Evolutionary conservation across 495 filamentous ascomycete genomes (phyloP).

Genomic region (Amniculicola lignicola): DNA sequence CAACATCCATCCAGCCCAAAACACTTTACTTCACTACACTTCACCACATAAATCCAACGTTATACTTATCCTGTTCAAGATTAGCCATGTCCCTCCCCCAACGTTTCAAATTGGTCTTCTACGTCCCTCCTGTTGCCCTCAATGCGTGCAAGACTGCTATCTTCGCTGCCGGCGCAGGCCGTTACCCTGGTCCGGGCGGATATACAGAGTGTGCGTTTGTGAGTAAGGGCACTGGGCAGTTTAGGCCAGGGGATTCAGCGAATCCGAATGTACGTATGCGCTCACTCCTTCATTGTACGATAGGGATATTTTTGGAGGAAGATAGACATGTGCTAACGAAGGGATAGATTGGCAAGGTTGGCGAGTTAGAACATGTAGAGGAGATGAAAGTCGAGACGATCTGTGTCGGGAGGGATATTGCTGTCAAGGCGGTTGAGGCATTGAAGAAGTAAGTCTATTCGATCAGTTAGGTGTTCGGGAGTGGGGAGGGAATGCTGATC

Average conservation of each 20-base stretch:
- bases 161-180: slow-evolving; percentile 62
- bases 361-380: slow-evolving; percentile 51
- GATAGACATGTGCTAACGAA: background rate
- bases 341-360: slow-evolving; percentile 49
- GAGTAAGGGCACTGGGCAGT: slow-evolving; percentile 57
- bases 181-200: slow-evolving; percentile 54
- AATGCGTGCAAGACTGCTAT: slow-evolving; percentile 56
- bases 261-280: slow-evolving; percentile 48
- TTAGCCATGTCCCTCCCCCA: slow-evolving; percentile 8
- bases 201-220: slow-evolving; percentile 63
- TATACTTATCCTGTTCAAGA: background rate
- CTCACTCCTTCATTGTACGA: background rate
- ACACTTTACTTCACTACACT: too few relatives aligned
- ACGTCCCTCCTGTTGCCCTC: slow-evolving; percentile 50
- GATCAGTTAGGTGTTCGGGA: slow-evolving; percentile 7
- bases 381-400: slow-evolving; percentile 55
- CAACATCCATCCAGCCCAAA: too few relatives aligned
- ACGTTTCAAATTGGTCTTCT: slow-evolving; percentile 59
- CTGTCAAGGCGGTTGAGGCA: slow-evolving; percentile 53
- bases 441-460: slow-evolving; percentile 57
- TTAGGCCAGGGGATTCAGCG: slow-evolving; percentile 53
- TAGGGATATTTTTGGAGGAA: background rate
- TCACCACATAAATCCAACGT: background rate
- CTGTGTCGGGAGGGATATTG: slow-evolving; percentile 51
- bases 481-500: slow-evolving; percentile 7